A percentile compares a stretch with the other conserved stretches of the same genome.
phyloP scores from a whole-genome alignment of 805 yeast genomes.

The Sugiyamaella smithiae region DNA sequence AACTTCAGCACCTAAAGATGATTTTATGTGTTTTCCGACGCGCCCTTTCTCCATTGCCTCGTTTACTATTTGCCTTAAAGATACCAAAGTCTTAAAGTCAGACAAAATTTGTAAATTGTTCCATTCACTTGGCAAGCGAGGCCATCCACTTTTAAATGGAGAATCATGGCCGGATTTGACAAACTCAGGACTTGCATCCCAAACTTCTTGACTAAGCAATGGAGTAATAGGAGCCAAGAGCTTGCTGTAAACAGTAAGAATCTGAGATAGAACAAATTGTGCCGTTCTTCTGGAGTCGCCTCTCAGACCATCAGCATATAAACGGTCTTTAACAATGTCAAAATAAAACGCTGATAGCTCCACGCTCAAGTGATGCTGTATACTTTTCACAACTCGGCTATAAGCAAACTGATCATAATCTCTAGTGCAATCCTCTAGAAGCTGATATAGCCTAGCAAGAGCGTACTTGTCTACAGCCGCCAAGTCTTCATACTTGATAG shows the following conservation, averaged over 20 bases:
- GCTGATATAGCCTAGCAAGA: conserved; percentile 49
- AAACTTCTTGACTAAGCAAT: conserved; percentile 79
- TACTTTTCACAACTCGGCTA: conserved; percentile 61
- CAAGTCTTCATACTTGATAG: conserved; percentile 35
- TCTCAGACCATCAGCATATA: conserved; percentile 62
- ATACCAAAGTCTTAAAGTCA: conserved; percentile 48
- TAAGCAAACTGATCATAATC: conserved; percentile 61
- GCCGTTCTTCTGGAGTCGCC: conserved; percentile 53
- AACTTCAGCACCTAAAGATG: conserved; percentile 59
- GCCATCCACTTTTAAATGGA: conserved; percentile 51
- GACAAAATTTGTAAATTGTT: conserved; percentile 36
- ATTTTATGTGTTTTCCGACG: conserved; percentile 40
- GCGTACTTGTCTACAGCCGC: conserved; percentile 55
- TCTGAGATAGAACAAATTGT: conserved; percentile 59
- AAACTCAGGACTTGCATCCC: conserved; percentile 54
- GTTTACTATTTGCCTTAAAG: conserved; percentile 49
- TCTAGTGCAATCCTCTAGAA: conserved; percentile 43
- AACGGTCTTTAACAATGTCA: conserved; percentile 78
- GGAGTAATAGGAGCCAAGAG: conserved; percentile 82
- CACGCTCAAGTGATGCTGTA: conserved; percentile 70
- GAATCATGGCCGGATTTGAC: conserved; percentile 35
- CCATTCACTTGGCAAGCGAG: conserved; percentile 37
- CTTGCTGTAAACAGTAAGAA: conserved; percentile 61
- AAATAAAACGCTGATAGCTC: conserved; percentile 81
- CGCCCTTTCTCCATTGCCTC: conserved; percentile 57